Evolutionary conservation across 306 rosid genomes (phyloP).

Genomic region (Leucaena leucocephala): DNA sequence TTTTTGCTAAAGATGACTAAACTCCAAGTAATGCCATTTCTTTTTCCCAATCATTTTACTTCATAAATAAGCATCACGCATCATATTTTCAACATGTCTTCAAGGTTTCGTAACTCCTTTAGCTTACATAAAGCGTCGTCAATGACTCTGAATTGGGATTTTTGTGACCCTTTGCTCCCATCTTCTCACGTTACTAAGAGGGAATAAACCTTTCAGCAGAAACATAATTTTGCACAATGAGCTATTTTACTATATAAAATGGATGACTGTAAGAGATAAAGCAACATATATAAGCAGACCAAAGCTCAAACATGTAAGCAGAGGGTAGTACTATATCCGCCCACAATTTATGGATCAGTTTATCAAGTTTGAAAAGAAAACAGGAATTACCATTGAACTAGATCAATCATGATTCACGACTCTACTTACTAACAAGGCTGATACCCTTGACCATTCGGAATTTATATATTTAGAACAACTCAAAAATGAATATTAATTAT

Average conservation of each 20-base stretch:
- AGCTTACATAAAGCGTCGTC: not conserved
- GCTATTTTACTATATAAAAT: too few relatives aligned
- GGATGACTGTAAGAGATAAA: too few relatives aligned
- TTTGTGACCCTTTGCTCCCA: too few relatives aligned
- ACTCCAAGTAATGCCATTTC: not conserved
- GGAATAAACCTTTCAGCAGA: too few relatives aligned
- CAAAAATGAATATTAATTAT: conserved; percentile 13
- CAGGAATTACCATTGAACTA: conserved; percentile 27
- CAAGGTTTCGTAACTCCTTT: not conserved
- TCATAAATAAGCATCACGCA: not conserved
- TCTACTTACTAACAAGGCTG: not conserved
- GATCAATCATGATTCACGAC: conserved; percentile 22
- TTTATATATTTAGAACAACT: conserved; percentile 5
- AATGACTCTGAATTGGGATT: too few relatives aligned
- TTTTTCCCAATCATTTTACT: too few relatives aligned
- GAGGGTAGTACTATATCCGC: not conserved
- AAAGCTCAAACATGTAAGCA: not conserved
- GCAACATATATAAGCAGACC: too few relatives aligned
- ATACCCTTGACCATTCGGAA: conserved; percentile 17
- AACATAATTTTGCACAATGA: too few relatives aligned
- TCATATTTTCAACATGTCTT: not conserved
- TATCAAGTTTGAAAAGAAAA: conserved; percentile 4
- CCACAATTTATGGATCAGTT: conserved; percentile 1
- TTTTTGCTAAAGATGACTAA: not conserved
- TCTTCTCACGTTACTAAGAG: too few relatives aligned